Conservation (phyloP, 345 rosid genomes). For the Isatis tinctoria region DNA sequence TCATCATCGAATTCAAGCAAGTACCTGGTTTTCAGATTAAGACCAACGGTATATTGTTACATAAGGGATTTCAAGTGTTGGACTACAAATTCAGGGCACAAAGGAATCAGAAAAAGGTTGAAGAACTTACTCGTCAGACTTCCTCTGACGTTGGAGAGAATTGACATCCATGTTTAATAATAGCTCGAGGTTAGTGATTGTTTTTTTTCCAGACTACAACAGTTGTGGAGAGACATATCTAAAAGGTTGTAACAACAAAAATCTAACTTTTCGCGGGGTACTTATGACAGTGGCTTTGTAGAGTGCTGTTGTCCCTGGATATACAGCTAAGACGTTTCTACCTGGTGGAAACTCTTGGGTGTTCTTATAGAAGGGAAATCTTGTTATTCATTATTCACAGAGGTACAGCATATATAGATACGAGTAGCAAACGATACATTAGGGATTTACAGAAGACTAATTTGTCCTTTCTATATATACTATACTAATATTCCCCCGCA, state of each 20-base stretch:
- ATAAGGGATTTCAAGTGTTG: background rate
- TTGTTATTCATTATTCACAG: no score
- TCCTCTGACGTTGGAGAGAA: background rate
- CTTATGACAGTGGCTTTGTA: constrained; percentile 86
- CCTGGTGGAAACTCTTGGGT: constrained; percentile 60
- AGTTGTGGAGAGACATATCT: background rate
- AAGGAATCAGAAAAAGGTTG: background rate
- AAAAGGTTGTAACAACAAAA: constrained; percentile 34
- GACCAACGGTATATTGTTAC: background rate
- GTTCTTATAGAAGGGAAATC: no score
- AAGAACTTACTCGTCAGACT: background rate
- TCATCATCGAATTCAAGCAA: constrained; percentile 88
- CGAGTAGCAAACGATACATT: no score
- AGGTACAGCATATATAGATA: no score
- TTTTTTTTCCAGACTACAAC: no score
- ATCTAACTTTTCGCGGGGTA: constrained; percentile 63
- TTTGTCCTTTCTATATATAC: no score
- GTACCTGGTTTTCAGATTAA: constrained; percentile 43
- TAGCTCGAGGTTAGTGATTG: no score
- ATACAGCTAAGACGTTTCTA: constrained; percentile 85
- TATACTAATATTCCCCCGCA: no score
- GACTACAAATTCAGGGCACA: background rate
- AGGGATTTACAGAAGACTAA: no score
- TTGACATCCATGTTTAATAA: background rate
- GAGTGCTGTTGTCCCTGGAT: constrained; percentile 94